These are phyloP conservation scores for Cyclotella cryptica DNA, from an alignment of 108 stramenopile species.

Conservation along the genomic window DNA sequence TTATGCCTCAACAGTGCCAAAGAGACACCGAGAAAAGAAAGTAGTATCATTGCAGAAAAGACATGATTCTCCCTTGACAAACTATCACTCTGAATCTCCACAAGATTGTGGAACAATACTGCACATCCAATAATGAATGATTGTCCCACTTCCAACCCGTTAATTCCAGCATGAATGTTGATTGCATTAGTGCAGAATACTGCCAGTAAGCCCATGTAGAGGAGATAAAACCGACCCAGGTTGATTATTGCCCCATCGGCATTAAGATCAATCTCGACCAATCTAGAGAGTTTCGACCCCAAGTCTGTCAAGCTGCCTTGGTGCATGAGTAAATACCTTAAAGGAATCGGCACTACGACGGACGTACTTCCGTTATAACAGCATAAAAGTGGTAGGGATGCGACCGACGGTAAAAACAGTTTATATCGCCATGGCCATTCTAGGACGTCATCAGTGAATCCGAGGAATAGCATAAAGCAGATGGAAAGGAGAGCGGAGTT, in stretches of 20 bases:
- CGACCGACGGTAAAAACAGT: slow-evolving; percentile 92
- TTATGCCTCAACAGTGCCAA: slow-evolving; percentile 89
- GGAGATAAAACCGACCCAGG: slow-evolving; percentile 85
- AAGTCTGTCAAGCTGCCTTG: slow-evolving; percentile 62
- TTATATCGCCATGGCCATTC: slow-evolving; percentile 99
- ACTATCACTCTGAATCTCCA: slow-evolving; percentile 65
- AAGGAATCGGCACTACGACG: slow-evolving; percentile 88
- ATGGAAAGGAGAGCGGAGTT: slow-evolving; percentile 94
- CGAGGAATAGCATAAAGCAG: slow-evolving; percentile 96
- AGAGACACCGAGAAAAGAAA: slow-evolving; percentile 87
- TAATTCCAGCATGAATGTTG: slow-evolving; percentile 99
- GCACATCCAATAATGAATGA: slow-evolving; percentile 88
- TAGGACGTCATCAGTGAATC: slow-evolving; percentile 96
- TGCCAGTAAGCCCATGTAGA: slow-evolving; percentile 97
- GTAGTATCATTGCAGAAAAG: slow-evolving; percentile 86
- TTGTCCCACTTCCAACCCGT: slow-evolving; percentile 98
- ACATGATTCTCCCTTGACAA: slow-evolving; percentile 76
- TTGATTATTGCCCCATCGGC: slow-evolving; percentile 83
- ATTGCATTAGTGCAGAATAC: slow-evolving; percentile 99
- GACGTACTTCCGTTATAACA: slow-evolving; percentile 95
- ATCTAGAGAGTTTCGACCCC: slow-evolving; percentile 52
- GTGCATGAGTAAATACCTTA: slow-evolving; percentile 65
- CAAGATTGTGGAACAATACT: slow-evolving; percentile 83
- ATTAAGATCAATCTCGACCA: slow-evolving; percentile 76
- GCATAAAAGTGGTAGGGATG: slow-evolving; percentile 94